Evolutionary conservation across 768 basidiomycete species (phyloP).

Genomic region (Tricholoma flavovirens): DNA sequence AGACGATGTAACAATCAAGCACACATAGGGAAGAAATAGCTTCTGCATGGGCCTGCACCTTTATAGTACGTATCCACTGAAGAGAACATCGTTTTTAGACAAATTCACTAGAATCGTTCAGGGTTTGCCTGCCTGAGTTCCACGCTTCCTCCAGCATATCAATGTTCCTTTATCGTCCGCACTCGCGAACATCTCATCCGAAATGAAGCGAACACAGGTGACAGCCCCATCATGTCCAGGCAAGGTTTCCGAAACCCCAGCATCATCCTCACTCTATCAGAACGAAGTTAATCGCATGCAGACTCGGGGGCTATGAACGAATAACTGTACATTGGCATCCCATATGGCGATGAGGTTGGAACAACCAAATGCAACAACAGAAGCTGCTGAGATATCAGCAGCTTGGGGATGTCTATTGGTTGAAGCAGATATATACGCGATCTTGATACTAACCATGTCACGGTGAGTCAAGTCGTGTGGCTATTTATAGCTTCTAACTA

Average conservation of each 20-base stretch:
- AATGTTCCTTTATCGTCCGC: slow-evolving; percentile 74
- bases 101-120: slow-evolving; percentile 11
- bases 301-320: background rate
- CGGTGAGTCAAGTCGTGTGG: slow-evolving; percentile 7
- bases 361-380: slow-evolving; percentile 42
- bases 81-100: slow-evolving; percentile 13
- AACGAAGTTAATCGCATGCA: slow-evolving; percentile 5
- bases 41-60: slow-evolving; percentile 56
- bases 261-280: slow-evolving; percentile 40
- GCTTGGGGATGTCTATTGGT: slow-evolving; percentile 43
- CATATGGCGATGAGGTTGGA: slow-evolving; percentile 42
- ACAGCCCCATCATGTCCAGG: slow-evolving; percentile 70
- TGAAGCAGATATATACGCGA: slow-evolving; percentile 40
- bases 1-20: slow-evolving; percentile 47
- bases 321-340: slow-evolving; percentile 32
- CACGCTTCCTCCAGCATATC: slow-evolving; percentile 52
- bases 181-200: slow-evolving; percentile 48
- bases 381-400: slow-evolving; percentile 41
- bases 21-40: slow-evolving; percentile 66
- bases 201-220: slow-evolving; percentile 70
- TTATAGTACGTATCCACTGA: slow-evolving; percentile 52
- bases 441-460: slow-evolving; percentile 14
- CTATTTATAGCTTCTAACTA: background rate
- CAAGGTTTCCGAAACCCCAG: slow-evolving; percentile 63
- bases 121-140: slow-evolving; percentile 32